Conservation (phyloP, 352 stramenopile species). For the Pythium utonaiense region DNA sequence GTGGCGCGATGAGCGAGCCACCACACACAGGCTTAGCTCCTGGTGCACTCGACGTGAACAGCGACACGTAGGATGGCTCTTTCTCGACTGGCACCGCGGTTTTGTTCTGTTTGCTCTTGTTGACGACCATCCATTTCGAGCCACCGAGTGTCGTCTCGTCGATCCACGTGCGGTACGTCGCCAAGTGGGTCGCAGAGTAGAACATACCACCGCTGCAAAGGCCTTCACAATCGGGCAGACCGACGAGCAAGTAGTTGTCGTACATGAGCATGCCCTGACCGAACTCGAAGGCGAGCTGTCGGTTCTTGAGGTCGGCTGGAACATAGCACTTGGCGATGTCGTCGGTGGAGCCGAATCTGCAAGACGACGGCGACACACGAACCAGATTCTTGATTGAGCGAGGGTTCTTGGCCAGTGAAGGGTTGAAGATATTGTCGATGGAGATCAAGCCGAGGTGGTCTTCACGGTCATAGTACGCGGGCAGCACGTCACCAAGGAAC, state of each 20-base stretch:
- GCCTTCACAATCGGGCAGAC: conserved; percentile 22
- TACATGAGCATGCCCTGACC: conserved; percentile 21
- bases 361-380: conserved; percentile 21
- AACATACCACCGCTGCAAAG: conserved; percentile 28
- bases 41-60: background rate
- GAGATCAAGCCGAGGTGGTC: conserved; percentile 14
- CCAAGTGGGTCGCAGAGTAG: conserved; percentile 23
- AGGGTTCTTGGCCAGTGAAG: conserved; percentile 13
- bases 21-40: conserved; percentile 9
- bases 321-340: conserved; percentile 19
- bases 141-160: conserved; percentile 4
- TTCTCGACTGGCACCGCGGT: background rate
- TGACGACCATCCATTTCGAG: conserved; percentile 4
- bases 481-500: conserved; percentile 4
- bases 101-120: background rate
- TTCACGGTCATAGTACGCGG: conserved; percentile 14
- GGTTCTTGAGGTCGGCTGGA: conserved; percentile 3
- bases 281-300: conserved; percentile 18
- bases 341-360: conserved; percentile 12
- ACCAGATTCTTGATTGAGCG: conserved; percentile 13
- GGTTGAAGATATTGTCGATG: conserved; percentile 28
- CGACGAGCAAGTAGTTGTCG: conserved; percentile 12
- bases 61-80: conserved; percentile 14
- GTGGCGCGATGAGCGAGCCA: conserved; percentile 24
- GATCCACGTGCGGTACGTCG: conserved; percentile 16